phyloP scores from a whole-genome alignment of 495 filamentous ascomycete species.

The Apodospora peruviana region DNA sequence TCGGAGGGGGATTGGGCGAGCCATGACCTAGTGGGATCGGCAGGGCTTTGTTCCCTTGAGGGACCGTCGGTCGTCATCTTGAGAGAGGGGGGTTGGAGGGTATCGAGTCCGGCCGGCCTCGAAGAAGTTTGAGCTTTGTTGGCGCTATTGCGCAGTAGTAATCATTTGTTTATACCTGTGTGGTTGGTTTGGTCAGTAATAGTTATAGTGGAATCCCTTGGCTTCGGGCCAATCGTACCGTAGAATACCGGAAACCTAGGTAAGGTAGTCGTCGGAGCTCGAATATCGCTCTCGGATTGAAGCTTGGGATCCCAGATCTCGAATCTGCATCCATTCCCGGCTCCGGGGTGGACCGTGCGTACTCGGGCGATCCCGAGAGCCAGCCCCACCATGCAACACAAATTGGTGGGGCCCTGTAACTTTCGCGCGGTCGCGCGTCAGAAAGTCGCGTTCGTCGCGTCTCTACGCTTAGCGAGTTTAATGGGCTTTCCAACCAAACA shows the following conservation, averaged over 20 bases:
- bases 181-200: too few species aligned
- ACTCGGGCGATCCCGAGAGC: not conserved
- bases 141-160: too few species aligned
- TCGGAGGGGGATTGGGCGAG: not conserved
- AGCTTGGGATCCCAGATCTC: not conserved
- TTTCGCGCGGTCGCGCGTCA: not conserved
- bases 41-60: conserved; percentile 1
- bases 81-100: too few species aligned
- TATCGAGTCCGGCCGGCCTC: too few species aligned
- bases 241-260: too few species aligned
- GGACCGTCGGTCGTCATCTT: too few species aligned
- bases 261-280: too few species aligned
- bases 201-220: too few species aligned
- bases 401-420: not conserved
- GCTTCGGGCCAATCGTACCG: too few species aligned
- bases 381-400: not conserved
- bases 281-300: too few species aligned
- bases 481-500: not conserved
- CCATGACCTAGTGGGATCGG: conserved; percentile 10
- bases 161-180: too few species aligned
- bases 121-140: too few species aligned
- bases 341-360: not conserved
- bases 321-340: not conserved
- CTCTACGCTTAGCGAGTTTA: conserved; percentile 3
- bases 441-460: conserved; percentile 12